Evolutionary conservation across 306 rosid genomes (phyloP).

Genomic region (Dryas octopetala): DNA sequence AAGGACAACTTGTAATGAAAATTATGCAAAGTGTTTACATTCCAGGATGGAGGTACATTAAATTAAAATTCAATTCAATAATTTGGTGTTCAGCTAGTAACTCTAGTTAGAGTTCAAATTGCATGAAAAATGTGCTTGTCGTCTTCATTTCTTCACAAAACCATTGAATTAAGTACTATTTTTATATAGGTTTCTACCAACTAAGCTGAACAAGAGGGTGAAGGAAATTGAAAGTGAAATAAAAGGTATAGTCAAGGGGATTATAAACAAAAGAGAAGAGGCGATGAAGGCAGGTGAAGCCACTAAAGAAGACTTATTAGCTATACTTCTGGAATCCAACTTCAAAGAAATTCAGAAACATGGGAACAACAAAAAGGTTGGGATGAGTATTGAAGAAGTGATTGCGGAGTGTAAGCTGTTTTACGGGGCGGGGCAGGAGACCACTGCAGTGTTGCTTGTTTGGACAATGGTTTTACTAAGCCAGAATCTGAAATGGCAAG

Average conservation of each 20-base stretch:
- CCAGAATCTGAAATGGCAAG: slow-evolving; percentile 28
- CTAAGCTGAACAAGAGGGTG: slow-evolving; percentile 25
- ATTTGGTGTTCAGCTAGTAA: not conserved
- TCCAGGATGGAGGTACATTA: slow-evolving; percentile 1
- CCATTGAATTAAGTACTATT: too few species aligned
- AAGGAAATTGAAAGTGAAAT: slow-evolving; percentile 26
- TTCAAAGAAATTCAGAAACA: slow-evolving; percentile 1
- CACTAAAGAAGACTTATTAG: too few species aligned
- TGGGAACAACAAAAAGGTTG: slow-evolving; percentile 5
- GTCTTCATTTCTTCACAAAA: not conserved
- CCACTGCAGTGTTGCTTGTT: slow-evolving; percentile 28
- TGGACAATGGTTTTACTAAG: slow-evolving; percentile 36
- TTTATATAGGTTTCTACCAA: slow-evolving; percentile 38
- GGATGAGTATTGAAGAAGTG: slow-evolving; percentile 30
- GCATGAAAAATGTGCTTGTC: too few species aligned
- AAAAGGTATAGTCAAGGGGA: slow-evolving; percentile 11
- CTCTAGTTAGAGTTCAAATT: too few species aligned
- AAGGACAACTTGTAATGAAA: not conserved
- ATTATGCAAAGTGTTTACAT: not conserved
- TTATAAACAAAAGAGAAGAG: slow-evolving; percentile 32
- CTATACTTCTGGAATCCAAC: not conserved
- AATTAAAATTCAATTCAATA: not conserved
- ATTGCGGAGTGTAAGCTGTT: slow-evolving; percentile 39
- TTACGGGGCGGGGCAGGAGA: slow-evolving; percentile 43
- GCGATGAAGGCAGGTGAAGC: slow-evolving; percentile 8